Base-by-base conservation (phyloP, 257 asterid genomes). In the Galeopsis tetrahit region DNA sequence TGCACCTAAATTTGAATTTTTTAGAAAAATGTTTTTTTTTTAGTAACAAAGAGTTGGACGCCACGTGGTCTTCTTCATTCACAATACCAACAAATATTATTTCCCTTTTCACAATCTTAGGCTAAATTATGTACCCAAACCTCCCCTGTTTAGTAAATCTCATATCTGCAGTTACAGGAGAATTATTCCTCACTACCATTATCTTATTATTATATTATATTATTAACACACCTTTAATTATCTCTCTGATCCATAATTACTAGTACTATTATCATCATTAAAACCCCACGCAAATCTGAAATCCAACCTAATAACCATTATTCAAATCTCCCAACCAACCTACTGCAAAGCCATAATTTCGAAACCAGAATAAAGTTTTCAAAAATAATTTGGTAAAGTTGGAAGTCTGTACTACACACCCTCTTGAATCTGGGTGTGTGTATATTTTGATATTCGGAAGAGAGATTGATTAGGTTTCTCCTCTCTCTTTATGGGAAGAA, bases 401-500 rank as follows among this genome's bases (percentile, higher is more conserved):
- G 60, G 28, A 21, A 21, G 31, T 46, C 13, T n/a, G 55, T n/a
- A 48, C 55, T 48, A 1, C 32, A 10, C 34, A 13, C 21, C 66
- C 48, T 62, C 58, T 72, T 69, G 69, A 63, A 36, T 64, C 75
- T 63, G 60, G 66, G 17, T 33, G 2, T 31, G 38, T 21, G 4
- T 33, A 31, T 14, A n/a, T 61, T 31, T 10, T 15, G 3, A 10
- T 31, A 38, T 28, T 17, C 2, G 48, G 44, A 8, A 2, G 68
- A 62, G 51, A 38, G 68, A 62, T 11, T 36, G 53, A 4, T 53
- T 53, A 42, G 15, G 15, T 56, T 33, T 36, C 52, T 63, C 65
- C 52, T 63, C 65, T 73, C 43, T 64, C 42, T 34, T 15, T 63
- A 76, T 67, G 84, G 78, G 73, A 68, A 71, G 64, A 53, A 77